Base-by-base conservation (phyloP, 495 filamentous ascomycete genomes). In the Neurospora discreta region DNA sequence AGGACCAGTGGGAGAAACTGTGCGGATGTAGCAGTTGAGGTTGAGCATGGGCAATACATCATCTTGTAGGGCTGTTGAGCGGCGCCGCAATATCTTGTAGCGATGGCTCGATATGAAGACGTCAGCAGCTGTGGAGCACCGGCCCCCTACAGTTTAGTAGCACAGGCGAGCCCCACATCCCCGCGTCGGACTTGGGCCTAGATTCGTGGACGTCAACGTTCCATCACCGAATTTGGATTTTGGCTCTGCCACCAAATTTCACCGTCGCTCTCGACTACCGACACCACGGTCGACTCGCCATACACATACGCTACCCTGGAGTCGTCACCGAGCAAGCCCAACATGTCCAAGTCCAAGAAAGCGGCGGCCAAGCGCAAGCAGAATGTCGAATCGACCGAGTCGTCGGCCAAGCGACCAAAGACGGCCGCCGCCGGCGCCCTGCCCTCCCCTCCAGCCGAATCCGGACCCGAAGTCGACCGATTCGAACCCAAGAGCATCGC, bases 401-500 rank as follows among this genome's bases (percentile, higher is more conserved):
- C 70, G 1, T 74, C 77, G 2, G 79, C 81, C 68, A 84, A 81
- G 72, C 52, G 44, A 1, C 68, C 73, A 69, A 81, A 79, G 72
- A 73, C 74, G 7, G 68, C 69, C 1, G 68, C 69, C 1, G 71
- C 52, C 30, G 70, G 42, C 18, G 33, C 76, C 16, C 74, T 79
- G 68, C 78, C 80, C 11, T 79, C 81, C 18, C 78, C 80, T 39
- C 77, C 80, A 16, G 80, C 81, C 41, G 73, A 67, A 42, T 60
- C 71, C 69, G 41, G 42, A 36, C 30, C 72, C 69, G 18, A 26
- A 11, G 40, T 20, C 26, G 44, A 42, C 18, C 68, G 65, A 5
- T 20, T 74, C 42, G 75, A 80, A 68, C 77, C 80, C 23, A 82
- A 76, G 70, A 81, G 74, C 16, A 70, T 84, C 6, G 72, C 78